Conservation (phyloP, 148 eudicot genomes). For the Limonium bicolor region DNA sequence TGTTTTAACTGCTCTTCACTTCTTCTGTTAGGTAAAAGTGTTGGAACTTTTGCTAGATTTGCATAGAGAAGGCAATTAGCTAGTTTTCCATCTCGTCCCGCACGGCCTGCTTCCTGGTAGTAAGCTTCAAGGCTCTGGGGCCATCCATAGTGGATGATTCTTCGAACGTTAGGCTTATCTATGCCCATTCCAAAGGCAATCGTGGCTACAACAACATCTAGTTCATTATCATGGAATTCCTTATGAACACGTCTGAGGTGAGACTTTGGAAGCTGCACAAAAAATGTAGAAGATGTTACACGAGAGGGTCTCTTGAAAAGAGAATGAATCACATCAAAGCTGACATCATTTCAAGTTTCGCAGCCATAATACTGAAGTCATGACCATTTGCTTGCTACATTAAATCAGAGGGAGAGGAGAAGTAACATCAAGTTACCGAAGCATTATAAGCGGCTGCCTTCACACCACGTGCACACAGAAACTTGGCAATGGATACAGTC, state of each 20-base stretch:
- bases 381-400: too few relatives aligned
- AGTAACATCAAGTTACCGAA: slow-evolving; percentile 20
- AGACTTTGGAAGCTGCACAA: slow-evolving; percentile 56
- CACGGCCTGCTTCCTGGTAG: slow-evolving; percentile 98
- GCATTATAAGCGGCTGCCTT: slow-evolving; percentile 92
- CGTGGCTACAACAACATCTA: slow-evolving; percentile 81
- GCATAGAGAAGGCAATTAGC: slow-evolving; percentile 79
- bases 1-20: slow-evolving; percentile 60
- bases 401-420: neutral
- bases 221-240: slow-evolving; percentile 61
- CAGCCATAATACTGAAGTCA: too few relatives aligned
- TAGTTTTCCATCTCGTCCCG: slow-evolving; percentile 79
- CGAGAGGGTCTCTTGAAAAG: too few relatives aligned
- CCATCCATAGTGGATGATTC: slow-evolving; percentile 90
- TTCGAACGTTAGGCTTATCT: slow-evolving; percentile 71
- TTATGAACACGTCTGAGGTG: slow-evolving; percentile 74
- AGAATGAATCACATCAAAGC: too few relatives aligned
- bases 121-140: slow-evolving; percentile 97
- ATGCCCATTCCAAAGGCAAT: slow-evolving; percentile 97
- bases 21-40: slow-evolving; percentile 70
- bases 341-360: too few relatives aligned
- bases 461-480: slow-evolving; percentile 47
- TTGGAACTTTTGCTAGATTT: slow-evolving; percentile 39
- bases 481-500: slow-evolving; percentile 46
- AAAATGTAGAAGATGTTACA: too few relatives aligned